Evolutionary conservation across 257 asterid genomes (phyloP), one percentile per base, ranked within the genome.

Genomic region (Nicotiana tomentosiformis): DNA sequence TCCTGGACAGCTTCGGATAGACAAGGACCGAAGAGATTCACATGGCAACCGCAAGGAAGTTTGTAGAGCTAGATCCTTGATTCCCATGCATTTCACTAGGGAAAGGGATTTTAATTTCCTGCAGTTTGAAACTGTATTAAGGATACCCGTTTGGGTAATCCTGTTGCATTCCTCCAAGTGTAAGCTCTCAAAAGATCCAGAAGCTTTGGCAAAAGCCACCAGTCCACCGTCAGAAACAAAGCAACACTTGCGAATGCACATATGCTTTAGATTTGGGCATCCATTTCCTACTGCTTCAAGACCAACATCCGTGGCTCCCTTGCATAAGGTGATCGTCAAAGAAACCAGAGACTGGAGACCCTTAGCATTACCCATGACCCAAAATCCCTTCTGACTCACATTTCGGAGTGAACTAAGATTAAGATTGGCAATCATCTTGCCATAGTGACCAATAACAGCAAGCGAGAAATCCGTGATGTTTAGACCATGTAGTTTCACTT

Each of bases 351-450:
- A 60, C 55, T 82, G 77, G 65, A 82, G 62, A 14, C 85, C 85
- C 5, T 17, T 77, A 49, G 83, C 85, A 61, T 74, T 82, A 60
- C 85, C 85, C 85, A 82, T 82, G 30, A 82, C 85, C 85, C 85
- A 82, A 76, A 74, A 82, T 0, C 85, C 85, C 85, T 82, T 82
- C 74, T 82, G 85, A 66, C 82, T 82, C 81, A 82, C 82, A 1
- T 82, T 82, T 9, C 79, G 82, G 32, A 82, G 85, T 23, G 43
- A 61, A 61, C 82, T 16, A 30, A 82, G 82, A 43, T 39, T 33
- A 12, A 82, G 85, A 74, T 17, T 61, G 77, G 85, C 49, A 74
- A 82, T 82, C 43, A 12, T 64, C 67, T 82, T 82, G 53, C 85
- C 85, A 0, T 82, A 82, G 81, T 82, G 85, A 30, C 85, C 85